Base-by-base conservation (phyloP, 306 rosid genomes). In the Canavalia gladiata region DNA sequence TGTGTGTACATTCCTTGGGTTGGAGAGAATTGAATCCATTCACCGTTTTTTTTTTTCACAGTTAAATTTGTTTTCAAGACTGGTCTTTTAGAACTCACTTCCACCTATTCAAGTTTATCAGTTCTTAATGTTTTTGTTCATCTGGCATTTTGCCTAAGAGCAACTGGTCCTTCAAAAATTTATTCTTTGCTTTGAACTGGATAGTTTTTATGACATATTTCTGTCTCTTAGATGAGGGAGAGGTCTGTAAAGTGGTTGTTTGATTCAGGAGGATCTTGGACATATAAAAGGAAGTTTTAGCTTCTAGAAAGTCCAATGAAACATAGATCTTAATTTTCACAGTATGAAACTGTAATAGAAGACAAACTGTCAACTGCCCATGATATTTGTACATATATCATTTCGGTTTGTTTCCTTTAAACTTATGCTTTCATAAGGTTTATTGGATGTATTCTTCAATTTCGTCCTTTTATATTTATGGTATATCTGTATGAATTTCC, bases 401-500 rank as follows among this genome's bases (percentile, higher is more conserved):
- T 25, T 78, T 2, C 34, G 42, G n/a, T 7, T 75, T 29, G 30
- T 70, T 76, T 6, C 64, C 58, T 51, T 18, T 18, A 18, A 31
- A 54, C 35, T 55, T 18, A 59, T 10, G 4, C 42, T 54, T 43
- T 29, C 29, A 31, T 45, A 33, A 74, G 31, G 42, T 51, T 42
- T 68, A 25, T 51, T 12, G 13, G 65, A 12, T 56, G n/a, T 68
- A 34, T 67, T 69, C 31, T 75, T 58, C 43, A 9, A 2, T 18
- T 55, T 49, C 7, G 12, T 30, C 54, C 74, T 59, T 68, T 69
- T 69, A 63, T 69, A 29, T 82, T 68, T 67, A 31, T 37, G 31
- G 6, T 58, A 34, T 45, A n/a, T n/a, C 43, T 51, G 28, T 67
- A 54, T 85, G 56, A 77, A 77, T 73, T 75, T 82, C 83, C 54